Percentiles rank a stretch among this genome's conserved stretches.
Conservation (phyloP, 2,329 filamentous ascomycete genomes). For the Lachnellula suecica region DNA sequence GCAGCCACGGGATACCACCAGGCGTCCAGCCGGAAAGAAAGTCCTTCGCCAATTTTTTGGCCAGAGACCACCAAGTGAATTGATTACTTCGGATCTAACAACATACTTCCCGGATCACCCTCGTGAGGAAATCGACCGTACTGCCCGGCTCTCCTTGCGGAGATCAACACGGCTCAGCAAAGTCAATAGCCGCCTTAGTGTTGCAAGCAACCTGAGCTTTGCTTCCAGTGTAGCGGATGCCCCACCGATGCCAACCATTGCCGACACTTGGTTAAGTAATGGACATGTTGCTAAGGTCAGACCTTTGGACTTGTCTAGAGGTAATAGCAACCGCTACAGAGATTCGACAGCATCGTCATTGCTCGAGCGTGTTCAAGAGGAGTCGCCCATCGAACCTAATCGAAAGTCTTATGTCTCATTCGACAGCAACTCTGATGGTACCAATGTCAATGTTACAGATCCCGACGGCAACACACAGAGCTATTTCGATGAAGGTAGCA, state of each 20-base stretch:
- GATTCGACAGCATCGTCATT: constrained; percentile 89
- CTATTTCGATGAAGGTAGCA: constrained; percentile 81
- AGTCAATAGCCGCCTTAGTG: constrained; percentile 88
- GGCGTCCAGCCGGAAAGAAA: constrained; percentile 44
- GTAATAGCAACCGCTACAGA: constrained; percentile 58
- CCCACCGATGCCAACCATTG: constrained; percentile 92
- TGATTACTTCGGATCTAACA: constrained; percentile 93
- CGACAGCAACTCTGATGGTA: constrained; percentile 71
- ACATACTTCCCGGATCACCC: constrained; percentile 97
- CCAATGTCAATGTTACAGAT: constrained; percentile 72
- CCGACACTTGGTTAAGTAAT: constrained; percentile 82
- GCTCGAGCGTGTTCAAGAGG: constrained; percentile 87
- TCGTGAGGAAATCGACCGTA: constrained; percentile 91
- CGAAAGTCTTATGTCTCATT: constrained; percentile 92
- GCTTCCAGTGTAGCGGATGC: constrained; percentile 91
- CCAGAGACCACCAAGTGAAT: constrained; percentile 88
- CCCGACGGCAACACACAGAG: constrained; percentile 74
- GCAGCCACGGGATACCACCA: constrained; percentile 33
- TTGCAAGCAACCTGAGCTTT: constrained; percentile 89
- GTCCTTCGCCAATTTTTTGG: constrained; percentile 83
- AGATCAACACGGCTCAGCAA: constrained; percentile 88
- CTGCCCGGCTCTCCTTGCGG: constrained; percentile 87
- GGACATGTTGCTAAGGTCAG: constrained; percentile 52
- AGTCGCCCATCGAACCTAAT: constrained; percentile 79
- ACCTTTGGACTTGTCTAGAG: constrained; percentile 42